A percentile compares a stretch with the other conserved stretches of the same genome.
These are phyloP conservation scores for Aspergillus taichungensis DNA, from an alignment of 495 filamentous ascomycete species.

Conservation along the genomic window DNA sequence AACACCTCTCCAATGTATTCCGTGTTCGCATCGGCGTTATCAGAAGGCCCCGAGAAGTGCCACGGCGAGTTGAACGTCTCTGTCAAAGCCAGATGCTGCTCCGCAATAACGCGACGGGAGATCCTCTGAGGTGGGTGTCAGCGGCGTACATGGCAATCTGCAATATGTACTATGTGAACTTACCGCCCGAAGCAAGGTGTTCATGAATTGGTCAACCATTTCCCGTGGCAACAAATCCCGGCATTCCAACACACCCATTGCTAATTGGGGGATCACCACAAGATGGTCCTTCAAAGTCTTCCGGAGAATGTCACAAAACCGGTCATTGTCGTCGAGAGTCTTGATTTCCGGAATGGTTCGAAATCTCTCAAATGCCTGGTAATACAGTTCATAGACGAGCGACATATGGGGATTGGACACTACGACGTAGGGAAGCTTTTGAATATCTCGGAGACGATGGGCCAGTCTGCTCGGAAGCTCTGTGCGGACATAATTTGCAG, in stretches of 20 bases:
- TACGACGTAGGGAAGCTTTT: slow-evolving; percentile 90
- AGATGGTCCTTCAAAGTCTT: slow-evolving; percentile 78
- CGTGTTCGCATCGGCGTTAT: slow-evolving; percentile 52
- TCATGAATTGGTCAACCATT: slow-evolving; percentile 90
- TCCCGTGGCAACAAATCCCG: slow-evolving; percentile 66
- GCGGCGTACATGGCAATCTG: too few species aligned
- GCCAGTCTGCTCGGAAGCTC: slow-evolving; percentile 88
- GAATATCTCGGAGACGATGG: slow-evolving; percentile 94
- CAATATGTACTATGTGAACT: slow-evolving; percentile 8
- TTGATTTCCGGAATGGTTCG: slow-evolving; percentile 76
- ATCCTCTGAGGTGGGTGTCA: slow-evolving; percentile 52
- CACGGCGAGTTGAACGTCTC: slow-evolving; percentile 90
- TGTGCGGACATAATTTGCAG: slow-evolving; percentile 93
- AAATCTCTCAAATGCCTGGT: slow-evolving; percentile 85
- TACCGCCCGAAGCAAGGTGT: slow-evolving; percentile 83
- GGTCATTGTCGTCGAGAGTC: slow-evolving; percentile 83
- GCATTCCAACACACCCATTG: slow-evolving; percentile 88
- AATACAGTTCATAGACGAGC: slow-evolving; percentile 94
- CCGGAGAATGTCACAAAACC: slow-evolving; percentile 72
- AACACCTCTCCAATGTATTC: slow-evolving; percentile 96
- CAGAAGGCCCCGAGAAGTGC: slow-evolving; percentile 76
- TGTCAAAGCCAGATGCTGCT: slow-evolving; percentile 94
- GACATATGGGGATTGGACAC: slow-evolving; percentile 91
- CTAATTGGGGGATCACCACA: slow-evolving; percentile 84
- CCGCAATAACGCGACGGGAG: slow-evolving; percentile 90